Evolutionary conservation across 169 alveolate genomes (phyloP), one percentile per base, ranked within the genome.

Genomic region (Plasmodium vinckei): DNA sequence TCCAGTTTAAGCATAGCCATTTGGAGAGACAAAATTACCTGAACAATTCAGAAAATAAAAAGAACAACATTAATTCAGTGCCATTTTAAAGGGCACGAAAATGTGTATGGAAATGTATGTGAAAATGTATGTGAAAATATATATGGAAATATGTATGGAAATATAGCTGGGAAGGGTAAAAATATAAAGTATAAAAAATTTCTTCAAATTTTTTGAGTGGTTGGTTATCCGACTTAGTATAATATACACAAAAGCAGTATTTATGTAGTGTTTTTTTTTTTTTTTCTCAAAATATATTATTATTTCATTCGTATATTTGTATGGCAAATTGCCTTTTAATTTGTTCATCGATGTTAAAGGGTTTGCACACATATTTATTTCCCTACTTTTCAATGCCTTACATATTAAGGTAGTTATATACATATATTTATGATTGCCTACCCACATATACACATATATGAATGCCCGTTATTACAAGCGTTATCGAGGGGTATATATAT

Each of bases 61-160:
- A 44, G 39, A 57, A 73, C 65, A 53, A 57, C 21, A 73, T 42
- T 13, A 39, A n/a, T 6, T 0, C 73, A 27, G 73, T 54, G 6
- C 9, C 42, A 0, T 33, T 33, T 33, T 33, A 33, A 33, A 4
- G 42, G 7, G 4, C 42, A 33, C 42, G 4, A 33, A 4, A 33
- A 33, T 5, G 25, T n/a, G n/a, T n/a, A n/a, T n/a, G n/a, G n/a
- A n/a, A n/a, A n/a, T n/a, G n/a, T n/a, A n/a, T n/a, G n/a, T n/a
- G n/a, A n/a, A n/a, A n/a, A n/a, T n/a, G n/a, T n/a, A n/a, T n/a
- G n/a, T n/a, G n/a, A n/a, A n/a, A n/a, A n/a, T n/a, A n/a, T n/a
- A n/a, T n/a, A n/a, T 27, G 4, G 39, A 27, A 0, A 27, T 2
- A 27, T 2, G 3, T 27, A 2, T 27, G 39, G 1, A 27, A 27